Percentiles rank a stretch among this genome's conserved stretches.
These are phyloP conservation scores for Mortierella polycephala DNA, from an alignment of 371 early-diverging fungal species.

Conservation along the genomic window DNA sequence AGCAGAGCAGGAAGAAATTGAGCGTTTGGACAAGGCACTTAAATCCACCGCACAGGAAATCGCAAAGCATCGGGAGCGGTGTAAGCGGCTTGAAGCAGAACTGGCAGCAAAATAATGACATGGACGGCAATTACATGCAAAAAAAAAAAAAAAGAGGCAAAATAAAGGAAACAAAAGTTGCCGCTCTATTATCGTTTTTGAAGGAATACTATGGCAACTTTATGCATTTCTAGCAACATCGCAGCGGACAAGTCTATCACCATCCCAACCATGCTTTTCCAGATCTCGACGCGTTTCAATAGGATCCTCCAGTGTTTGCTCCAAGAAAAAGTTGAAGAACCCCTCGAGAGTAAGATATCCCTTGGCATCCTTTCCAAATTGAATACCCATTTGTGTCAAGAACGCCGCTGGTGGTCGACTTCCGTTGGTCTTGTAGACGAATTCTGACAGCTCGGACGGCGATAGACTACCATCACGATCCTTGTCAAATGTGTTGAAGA, in stretches of 20 bases:
- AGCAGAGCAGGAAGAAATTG: constrained; percentile 54
- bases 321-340: constrained; percentile 69
- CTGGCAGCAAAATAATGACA: constrained; percentile 19
- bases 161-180: neutral
- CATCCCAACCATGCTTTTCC: constrained; percentile 67
- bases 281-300: constrained; percentile 70
- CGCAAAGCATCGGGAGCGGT: constrained; percentile 35
- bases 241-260: constrained; percentile 49
- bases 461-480: constrained; percentile 63
- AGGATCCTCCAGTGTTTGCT: constrained; percentile 69
- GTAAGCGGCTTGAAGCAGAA: constrained; percentile 45
- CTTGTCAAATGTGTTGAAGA: constrained; percentile 65
- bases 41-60: constrained; percentile 45
- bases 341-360: constrained; percentile 67
- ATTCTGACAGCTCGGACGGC: constrained; percentile 60
- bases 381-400: constrained; percentile 65
- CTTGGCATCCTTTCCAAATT: constrained; percentile 62
- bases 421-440: constrained; percentile 69
- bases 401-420: constrained; percentile 65
- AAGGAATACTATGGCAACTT: neutral
- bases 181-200: neutral
- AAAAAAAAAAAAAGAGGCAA: neutral
- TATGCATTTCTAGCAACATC: constrained; percentile 52
- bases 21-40: constrained; percentile 44
- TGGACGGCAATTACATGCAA: too few species aligned